A percentile compares a stretch with the other conserved stretches of the same genome.
phyloP scores from a whole-genome alignment of 345 rosid species.

The Citrus hindsii region DNA sequence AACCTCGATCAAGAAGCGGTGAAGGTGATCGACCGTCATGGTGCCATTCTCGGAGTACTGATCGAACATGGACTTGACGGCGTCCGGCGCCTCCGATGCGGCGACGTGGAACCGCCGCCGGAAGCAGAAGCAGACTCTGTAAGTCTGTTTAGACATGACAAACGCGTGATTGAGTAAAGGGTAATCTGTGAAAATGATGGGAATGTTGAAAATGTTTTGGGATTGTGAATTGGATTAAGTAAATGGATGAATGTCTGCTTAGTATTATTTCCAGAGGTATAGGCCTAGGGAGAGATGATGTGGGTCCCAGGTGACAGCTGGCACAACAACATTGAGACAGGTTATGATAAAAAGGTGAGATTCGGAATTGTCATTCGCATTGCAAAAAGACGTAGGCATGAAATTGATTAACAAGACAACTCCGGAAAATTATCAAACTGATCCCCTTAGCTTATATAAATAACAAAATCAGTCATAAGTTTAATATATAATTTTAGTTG shows the following conservation, averaged over 20 bases:
- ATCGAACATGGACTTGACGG: constrained; percentile 49
- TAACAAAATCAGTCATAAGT: neutral
- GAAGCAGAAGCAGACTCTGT: constrained; percentile 61
- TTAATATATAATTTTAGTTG: neutral
- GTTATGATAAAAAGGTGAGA: neutral
- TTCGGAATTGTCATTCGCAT: neutral
- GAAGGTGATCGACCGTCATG: constrained; percentile 55
- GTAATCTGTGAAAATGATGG: too few species aligned
- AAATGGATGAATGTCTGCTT: too few species aligned
- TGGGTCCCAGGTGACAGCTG: neutral
- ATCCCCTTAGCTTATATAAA: neutral
- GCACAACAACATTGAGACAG: neutral
- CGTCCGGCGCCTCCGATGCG: constrained; percentile 56
- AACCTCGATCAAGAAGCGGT: constrained; percentile 51
- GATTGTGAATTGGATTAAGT: too few species aligned
- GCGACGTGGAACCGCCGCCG: constrained; percentile 47
- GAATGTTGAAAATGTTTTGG: too few species aligned
- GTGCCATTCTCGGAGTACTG: constrained; percentile 55
- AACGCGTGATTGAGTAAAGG: neutral
- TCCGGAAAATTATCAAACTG: neutral
- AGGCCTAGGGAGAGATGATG: neutral
- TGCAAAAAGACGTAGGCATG: neutral
- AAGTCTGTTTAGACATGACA: constrained; percentile 66
- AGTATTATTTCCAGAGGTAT: too few species aligned
- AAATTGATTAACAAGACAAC: neutral